Conservation (phyloP, 2,329 filamentous ascomycete species). For the Hypoxylon sp. region DNA sequence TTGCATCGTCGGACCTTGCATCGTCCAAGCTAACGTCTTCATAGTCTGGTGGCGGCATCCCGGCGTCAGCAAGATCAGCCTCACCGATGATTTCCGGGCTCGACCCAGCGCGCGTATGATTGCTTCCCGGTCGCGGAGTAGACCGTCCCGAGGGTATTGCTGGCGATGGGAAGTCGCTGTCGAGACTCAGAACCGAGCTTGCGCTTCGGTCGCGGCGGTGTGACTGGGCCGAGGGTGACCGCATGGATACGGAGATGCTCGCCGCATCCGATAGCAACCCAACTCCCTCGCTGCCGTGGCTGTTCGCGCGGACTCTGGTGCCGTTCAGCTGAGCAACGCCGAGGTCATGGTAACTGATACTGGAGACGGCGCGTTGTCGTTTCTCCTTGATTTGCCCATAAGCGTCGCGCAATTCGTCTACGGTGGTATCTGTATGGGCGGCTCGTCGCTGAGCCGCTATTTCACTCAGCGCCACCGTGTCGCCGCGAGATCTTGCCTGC, state of each 20-base stretch:
- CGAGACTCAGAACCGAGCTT: conserved; percentile 65
- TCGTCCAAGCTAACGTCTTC: conserved; percentile 58
- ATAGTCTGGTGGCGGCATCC: conserved; percentile 63
- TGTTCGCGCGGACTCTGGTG: conserved; percentile 76
- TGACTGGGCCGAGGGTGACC: conserved; percentile 43
- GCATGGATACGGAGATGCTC: conserved; percentile 57
- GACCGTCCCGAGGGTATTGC: conserved; percentile 53
- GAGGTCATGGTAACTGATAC: conserved; percentile 78
- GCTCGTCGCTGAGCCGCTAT: conserved; percentile 66
- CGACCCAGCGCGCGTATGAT: conserved; percentile 54
- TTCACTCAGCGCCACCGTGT: conserved; percentile 72
- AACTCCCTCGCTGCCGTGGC: conserved; percentile 74
- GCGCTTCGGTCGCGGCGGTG: conserved; percentile 57
- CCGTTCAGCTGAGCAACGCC: conserved; percentile 81
- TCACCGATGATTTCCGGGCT: conserved; percentile 61
- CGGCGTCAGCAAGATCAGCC: conserved; percentile 56
- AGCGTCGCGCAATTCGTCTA: conserved; percentile 66
- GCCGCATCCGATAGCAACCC: conserved; percentile 77
- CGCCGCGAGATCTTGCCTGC: conserved; percentile 76
- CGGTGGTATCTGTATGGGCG: conserved; percentile 56
- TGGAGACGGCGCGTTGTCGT: conserved; percentile 73
- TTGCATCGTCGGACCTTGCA: conserved; percentile 52
- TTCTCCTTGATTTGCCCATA: conserved; percentile 65
- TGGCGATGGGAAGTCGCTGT: conserved; percentile 52
- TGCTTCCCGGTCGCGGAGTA: conserved; percentile 49